A percentile compares a stretch with the other conserved stretches of the same genome.
These are phyloP conservation scores for Ustilago lituana DNA, from an alignment of 1,284 basidiomycete species.

Conservation along the genomic window DNA sequence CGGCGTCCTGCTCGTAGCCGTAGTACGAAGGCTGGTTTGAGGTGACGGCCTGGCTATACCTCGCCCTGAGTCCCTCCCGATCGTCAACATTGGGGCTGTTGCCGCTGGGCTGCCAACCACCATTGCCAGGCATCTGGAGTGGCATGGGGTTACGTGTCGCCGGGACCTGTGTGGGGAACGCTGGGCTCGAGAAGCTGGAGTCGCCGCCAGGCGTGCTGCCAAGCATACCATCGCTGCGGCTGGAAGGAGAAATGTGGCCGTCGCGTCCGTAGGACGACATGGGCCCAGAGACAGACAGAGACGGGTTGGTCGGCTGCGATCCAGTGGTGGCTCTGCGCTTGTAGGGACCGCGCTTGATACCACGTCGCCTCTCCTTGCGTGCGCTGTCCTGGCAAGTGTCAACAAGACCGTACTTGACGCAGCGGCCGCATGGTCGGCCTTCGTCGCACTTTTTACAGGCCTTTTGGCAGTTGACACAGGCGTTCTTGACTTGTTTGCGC, in stretches of 20 bases:
- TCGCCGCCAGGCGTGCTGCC: slow-evolving; percentile 31
- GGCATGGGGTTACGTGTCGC: slow-evolving; percentile 38
- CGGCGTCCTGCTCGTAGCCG: slow-evolving; percentile 39
- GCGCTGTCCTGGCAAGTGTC: slow-evolving; percentile 83
- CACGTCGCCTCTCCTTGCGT: slow-evolving; percentile 84
- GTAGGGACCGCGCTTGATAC: slow-evolving; percentile 87
- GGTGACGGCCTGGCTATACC: slow-evolving; percentile 24
- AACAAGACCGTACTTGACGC: slow-evolving; percentile 82
- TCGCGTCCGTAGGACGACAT: slow-evolving; percentile 30
- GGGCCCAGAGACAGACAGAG: slow-evolving; percentile 27
- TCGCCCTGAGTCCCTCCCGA: slow-evolving; percentile 30
- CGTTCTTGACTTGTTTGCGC: slow-evolving; percentile 87
- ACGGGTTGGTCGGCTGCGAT: slow-evolving; percentile 38
- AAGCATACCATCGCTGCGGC: slow-evolving; percentile 43
- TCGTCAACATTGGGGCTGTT: slow-evolving; percentile 31
- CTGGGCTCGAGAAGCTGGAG: slow-evolving; percentile 42
- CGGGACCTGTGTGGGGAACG: slow-evolving; percentile 31
- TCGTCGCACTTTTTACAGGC: slow-evolving; percentile 91
- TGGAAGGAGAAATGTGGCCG: slow-evolving; percentile 30
- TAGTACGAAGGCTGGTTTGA: slow-evolving; percentile 28
- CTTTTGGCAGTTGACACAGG: slow-evolving; percentile 86
- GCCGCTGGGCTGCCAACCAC: slow-evolving; percentile 29
- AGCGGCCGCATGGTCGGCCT: slow-evolving; percentile 83
- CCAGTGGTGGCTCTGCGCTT: slow-evolving; percentile 73
- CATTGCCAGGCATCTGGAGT: slow-evolving; percentile 35